Percentiles rank a stretch among this genome's conserved stretches.
Evolutionary conservation across 108 stramenopile genomes (phyloP).

Genomic region (Nannochloropsis granulata): DNA sequence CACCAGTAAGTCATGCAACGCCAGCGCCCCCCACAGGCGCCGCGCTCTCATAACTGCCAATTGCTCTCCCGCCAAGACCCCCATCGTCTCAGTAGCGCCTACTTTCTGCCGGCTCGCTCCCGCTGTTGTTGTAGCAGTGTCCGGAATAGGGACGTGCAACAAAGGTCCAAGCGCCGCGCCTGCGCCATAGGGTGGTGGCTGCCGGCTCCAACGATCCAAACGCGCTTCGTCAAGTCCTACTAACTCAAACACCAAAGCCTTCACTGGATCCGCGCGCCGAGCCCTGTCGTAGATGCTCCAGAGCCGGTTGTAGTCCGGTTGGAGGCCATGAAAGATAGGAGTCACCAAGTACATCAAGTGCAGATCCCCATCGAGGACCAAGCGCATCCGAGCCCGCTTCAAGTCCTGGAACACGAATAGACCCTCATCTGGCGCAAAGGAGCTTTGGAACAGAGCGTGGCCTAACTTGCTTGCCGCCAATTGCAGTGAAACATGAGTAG

Average conservation of each 20-base stretch:
- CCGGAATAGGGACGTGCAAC: background rate
- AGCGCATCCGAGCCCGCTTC: conserved; percentile 1
- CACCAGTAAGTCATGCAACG: background rate
- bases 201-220: background rate
- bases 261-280: background rate
- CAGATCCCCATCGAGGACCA: conserved; percentile 2
- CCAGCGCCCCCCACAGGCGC: background rate
- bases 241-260: background rate
- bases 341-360: conserved; percentile 16
- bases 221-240: background rate
- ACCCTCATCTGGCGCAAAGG: conserved; percentile 14
- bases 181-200: background rate
- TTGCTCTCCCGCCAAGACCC: background rate
- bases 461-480: conserved; percentile 10
- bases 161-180: background rate
- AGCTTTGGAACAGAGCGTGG: conserved; percentile 18
- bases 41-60: background rate
- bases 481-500: background rate
- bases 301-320: background rate
- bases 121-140: background rate
- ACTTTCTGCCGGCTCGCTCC: background rate
- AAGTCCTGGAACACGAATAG: background rate
- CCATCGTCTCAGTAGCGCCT: background rate
- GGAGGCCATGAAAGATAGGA: background rate
- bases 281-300: background rate